A percentile compares a stretch with the other conserved stretches of the same genome.
These are phyloP conservation scores for Lunularia cruciata DNA, from an alignment of 225 moss, liverwort and hornwort genomes.

Conservation along the genomic window DNA sequence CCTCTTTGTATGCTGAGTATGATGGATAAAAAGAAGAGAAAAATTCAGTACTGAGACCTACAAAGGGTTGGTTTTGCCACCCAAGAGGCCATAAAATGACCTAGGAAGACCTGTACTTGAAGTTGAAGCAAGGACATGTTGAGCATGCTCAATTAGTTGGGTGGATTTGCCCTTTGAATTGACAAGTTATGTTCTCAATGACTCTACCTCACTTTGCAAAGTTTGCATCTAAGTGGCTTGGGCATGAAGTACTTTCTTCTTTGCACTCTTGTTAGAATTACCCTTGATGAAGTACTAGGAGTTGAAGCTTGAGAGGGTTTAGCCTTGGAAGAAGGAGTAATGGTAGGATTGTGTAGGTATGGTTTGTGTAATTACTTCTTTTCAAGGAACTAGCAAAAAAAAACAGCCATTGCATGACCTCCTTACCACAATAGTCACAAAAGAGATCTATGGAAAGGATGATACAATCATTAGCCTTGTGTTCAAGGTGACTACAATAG, in stretches of 20 bases:
- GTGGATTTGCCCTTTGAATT: constrained; percentile 1
- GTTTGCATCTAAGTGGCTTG: not conserved
- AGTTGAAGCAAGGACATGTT: too few species aligned
- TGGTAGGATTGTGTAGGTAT: not conserved
- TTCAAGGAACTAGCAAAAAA: not conserved
- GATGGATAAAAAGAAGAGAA: not conserved
- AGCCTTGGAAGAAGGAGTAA: not conserved
- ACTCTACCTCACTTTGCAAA: not conserved
- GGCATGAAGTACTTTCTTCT: not conserved
- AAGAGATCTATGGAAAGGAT: not conserved
- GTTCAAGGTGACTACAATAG: not conserved
- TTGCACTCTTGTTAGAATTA: not conserved
- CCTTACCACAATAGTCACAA: not conserved
- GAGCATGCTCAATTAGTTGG: too few species aligned
- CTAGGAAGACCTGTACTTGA: not conserved
- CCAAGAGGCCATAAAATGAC: not conserved
- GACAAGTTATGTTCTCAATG: not conserved
- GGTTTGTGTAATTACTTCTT: too few species aligned
- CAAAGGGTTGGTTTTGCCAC: too few species aligned
- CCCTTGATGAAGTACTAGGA: not conserved
- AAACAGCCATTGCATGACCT: not conserved
- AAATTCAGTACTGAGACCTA: constrained; percentile 1
- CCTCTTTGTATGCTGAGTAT: too few species aligned
- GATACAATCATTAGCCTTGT: not conserved
- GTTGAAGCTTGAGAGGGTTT: not conserved